Conservation (phyloP, 2,329 filamentous ascomycete genomes). For the Lecanicillium sp. region DNA sequence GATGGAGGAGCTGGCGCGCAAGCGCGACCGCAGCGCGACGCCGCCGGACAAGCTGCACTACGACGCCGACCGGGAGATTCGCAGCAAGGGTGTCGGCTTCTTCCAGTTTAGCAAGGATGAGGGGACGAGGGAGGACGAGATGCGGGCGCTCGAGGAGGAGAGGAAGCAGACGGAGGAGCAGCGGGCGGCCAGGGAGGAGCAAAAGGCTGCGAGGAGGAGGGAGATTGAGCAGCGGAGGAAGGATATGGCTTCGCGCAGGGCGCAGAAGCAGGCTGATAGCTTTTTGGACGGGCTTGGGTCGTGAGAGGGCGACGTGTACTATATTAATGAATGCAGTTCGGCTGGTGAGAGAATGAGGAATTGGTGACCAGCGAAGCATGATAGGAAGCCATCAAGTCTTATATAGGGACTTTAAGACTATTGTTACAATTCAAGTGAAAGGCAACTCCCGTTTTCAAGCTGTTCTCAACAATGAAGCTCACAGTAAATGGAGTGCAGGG, state of each 20-base stretch:
- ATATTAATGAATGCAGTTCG: not conserved
- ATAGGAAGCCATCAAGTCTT: not conserved
- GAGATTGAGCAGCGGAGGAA: slow-evolving; percentile 58
- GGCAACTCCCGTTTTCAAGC: not conserved
- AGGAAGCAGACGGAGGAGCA: slow-evolving; percentile 60
- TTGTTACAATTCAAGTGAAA: not conserved
- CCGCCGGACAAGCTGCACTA: slow-evolving; percentile 80
- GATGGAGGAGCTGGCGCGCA: slow-evolving; percentile 73
- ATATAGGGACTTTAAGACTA: no score
- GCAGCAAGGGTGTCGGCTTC: slow-evolving; percentile 85
- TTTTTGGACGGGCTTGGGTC: slow-evolving; percentile 56
- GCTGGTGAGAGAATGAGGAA: not conserved
- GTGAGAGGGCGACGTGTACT: not conserved
- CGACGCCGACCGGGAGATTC: slow-evolving; percentile 73
- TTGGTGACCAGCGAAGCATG: no score
- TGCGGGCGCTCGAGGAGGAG: slow-evolving; percentile 63
- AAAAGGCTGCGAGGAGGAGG: slow-evolving; percentile 48
- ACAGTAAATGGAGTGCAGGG: no score
- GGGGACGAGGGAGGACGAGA: slow-evolving; percentile 58
- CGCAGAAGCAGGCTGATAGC: slow-evolving; percentile 61
- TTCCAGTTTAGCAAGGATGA: slow-evolving; percentile 81
- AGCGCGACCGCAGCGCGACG: slow-evolving; percentile 71
- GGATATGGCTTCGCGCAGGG: slow-evolving; percentile 53
- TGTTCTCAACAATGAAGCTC: not conserved
- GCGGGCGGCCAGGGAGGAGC: slow-evolving; percentile 46